Evolutionary conservation across 1,284 basidiomycete species (phyloP), one percentile per base, ranked within the genome.

Genomic region (Inonotus obliquus): DNA sequence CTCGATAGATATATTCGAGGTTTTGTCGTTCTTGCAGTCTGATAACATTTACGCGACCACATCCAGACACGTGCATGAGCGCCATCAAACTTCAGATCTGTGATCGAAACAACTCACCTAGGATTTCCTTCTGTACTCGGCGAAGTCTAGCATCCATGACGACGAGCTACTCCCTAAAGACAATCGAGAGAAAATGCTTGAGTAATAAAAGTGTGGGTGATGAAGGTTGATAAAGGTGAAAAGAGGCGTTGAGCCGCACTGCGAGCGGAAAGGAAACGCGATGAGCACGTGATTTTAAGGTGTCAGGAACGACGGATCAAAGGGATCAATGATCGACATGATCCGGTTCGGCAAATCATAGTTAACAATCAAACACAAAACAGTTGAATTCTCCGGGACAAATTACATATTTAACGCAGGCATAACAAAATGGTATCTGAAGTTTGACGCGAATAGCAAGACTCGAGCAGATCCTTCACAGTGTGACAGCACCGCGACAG

Each of bases 11-110:
- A 98, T 92, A 63, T 86, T 86, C 35, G 92, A 94, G 14, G 86
- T 81, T 79, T 89, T 93, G 80, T 98, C 95, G 72, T 89, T 94
- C 79, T 94, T 92, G 82, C 94, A 96, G 74, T 96, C 94, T 92
- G 68, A 13, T 29, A 6, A 29, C 51, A 57, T 39, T 9, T 10
- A 27, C 47, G 53, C 4, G 13, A 32, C 13, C 19, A 4, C 21
- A 44, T 51, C 32, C 44, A n/a, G n/a, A 44, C 45, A 63, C 59
- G 39, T 53, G 60, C 35, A 54, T 53, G 38, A 56, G 25, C 21
- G 23, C n/a, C n/a, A 7, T 49, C 21, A 49, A 9, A 49, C 10
- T 11, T 27, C 4, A 38, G 29, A 54, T n/a, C 35, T 19, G 27
- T 57, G 23, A 14, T 2, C 27, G 19, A 45, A 11, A 25, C 25